Conservation (phyloP, 306 rosid genomes). For the Malus fusca region DNA sequence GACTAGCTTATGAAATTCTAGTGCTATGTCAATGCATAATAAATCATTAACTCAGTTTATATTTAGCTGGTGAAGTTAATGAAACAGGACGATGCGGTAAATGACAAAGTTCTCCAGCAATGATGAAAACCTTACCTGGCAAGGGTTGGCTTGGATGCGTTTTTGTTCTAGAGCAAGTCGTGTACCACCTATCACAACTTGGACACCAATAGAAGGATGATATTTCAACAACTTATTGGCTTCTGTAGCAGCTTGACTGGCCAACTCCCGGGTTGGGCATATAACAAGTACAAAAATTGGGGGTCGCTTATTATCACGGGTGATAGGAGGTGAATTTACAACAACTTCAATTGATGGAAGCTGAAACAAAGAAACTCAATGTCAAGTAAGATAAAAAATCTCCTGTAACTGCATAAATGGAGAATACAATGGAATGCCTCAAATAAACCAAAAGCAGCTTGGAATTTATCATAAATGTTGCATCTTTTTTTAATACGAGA, state of each 20-base stretch:
- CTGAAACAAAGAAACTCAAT: slow-evolving; percentile 37
- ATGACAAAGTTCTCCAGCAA: slow-evolving; percentile 3
- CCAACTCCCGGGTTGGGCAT: slow-evolving; percentile 98
- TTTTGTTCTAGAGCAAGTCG: slow-evolving; percentile 81
- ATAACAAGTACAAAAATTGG: slow-evolving; percentile 83
- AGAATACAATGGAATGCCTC: not conserved
- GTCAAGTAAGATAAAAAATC: slow-evolving; percentile 15
- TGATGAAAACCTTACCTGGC: slow-evolving; percentile 54
- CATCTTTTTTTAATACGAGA: not conserved
- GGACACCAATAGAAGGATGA: slow-evolving; percentile 80
- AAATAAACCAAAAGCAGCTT: not conserved
- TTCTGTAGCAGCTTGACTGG: slow-evolving; percentile 85
- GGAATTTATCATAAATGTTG: not conserved
- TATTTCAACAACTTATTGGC: slow-evolving; percentile 72
- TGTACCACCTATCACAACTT: slow-evolving; percentile 97
- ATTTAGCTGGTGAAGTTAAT: slow-evolving; percentile 3
- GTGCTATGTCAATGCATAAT: not conserved
- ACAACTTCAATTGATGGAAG: slow-evolving; percentile 94
- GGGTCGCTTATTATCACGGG: slow-evolving; percentile 59
- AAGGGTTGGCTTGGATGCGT: slow-evolving; percentile 82
- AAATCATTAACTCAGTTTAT: slow-evolving; percentile 2
- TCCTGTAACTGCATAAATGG: not conserved
- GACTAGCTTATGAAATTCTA: not conserved
- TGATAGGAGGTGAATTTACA: slow-evolving; percentile 51
- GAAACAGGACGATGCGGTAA: not conserved